Evolutionary conservation across 192 early-diverging fungal genomes (phyloP).

Genomic region (Coemansia sp.): DNA sequence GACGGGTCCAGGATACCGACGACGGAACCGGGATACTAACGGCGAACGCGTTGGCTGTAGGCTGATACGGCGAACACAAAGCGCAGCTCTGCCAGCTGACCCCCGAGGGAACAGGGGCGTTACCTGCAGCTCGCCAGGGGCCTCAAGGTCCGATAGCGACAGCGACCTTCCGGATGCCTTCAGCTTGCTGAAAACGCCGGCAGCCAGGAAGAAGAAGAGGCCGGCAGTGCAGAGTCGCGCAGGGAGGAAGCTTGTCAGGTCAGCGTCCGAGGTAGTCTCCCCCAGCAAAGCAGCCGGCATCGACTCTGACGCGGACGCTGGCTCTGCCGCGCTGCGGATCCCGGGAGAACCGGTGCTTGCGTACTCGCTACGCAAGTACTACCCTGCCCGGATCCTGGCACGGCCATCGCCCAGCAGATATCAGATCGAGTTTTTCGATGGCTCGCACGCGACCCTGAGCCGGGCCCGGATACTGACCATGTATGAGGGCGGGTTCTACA

Average conservation of each 20-base stretch:
- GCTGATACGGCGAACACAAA: conserved; percentile 20
- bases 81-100: conserved; percentile 4
- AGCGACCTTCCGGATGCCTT: conserved; percentile 42
- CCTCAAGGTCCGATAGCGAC: conserved; percentile 18
- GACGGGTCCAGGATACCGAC: no score
- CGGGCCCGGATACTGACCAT: conserved; percentile 26
- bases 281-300: conserved; percentile 5
- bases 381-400: conserved; percentile 26
- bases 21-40: no score
- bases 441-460: conserved; percentile 2
- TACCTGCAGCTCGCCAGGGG: not conserved
- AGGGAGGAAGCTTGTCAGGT: conserved; percentile 9
- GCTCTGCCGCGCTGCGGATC: conserved; percentile 10
- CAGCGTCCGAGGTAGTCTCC: conserved; percentile 19
- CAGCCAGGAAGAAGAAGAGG: not conserved
- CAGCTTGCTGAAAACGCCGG: conserved; percentile 19
- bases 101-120: not conserved
- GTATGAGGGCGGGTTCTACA: conserved; percentile 36
- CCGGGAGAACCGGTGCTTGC: conserved; percentile 44
- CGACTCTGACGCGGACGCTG: conserved; percentile 5
- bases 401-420: conserved; percentile 12
- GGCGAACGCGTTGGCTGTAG: conserved; percentile 4
- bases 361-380: conserved; percentile 29
- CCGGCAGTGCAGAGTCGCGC: not conserved
- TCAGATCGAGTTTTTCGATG: conserved; percentile 36